These are phyloP conservation scores for Talaromyces adpressus DNA, from an alignment of 495 filamentous ascomycete genomes.

Conservation along the genomic window DNA sequence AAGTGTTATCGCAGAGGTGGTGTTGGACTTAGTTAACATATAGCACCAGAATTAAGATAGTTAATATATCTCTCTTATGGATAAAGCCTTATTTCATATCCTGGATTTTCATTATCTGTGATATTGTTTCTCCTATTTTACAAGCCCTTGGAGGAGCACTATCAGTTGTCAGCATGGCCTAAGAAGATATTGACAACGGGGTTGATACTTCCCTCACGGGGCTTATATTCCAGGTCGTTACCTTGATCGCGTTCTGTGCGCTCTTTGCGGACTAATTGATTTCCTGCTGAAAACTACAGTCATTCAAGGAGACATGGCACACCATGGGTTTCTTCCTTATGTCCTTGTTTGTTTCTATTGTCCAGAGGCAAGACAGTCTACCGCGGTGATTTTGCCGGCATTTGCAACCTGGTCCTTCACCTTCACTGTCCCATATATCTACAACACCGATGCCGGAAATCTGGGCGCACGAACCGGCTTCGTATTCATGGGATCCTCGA, in stretches of 20 bases:
- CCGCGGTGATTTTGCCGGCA: no score
- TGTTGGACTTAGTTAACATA: not conserved
- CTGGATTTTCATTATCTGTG: conserved; percentile 44
- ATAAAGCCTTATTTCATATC: conserved; percentile 44
- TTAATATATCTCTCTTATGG: conserved; percentile 36
- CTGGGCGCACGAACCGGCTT: no score
- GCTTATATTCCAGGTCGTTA: conserved; percentile 46
- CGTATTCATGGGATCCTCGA: no score
- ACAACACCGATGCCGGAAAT: no score
- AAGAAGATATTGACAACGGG: conserved; percentile 21
- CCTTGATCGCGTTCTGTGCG: conserved; percentile 44
- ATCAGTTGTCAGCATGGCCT: conserved; percentile 31
- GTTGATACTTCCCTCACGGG: conserved; percentile 49
- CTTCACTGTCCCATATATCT: no score
- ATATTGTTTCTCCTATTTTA: conserved; percentile 44
- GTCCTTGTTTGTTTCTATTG: conserved; percentile 21
- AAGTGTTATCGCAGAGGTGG: conserved; percentile 11
- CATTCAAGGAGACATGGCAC: not conserved
- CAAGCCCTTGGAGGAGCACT: conserved; percentile 48
- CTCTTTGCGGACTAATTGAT: conserved; percentile 52
- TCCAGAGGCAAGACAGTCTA: no score
- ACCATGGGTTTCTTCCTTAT: conserved; percentile 37
- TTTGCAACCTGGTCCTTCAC: no score
- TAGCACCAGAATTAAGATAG: conserved; percentile 27
- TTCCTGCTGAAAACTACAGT: conserved; percentile 18